A percentile compares a stretch with the other conserved stretches of the same genome.
Evolutionary conservation across 768 basidiomycete genomes (phyloP).

Genomic region (Hypholoma fasciculare): DNA sequence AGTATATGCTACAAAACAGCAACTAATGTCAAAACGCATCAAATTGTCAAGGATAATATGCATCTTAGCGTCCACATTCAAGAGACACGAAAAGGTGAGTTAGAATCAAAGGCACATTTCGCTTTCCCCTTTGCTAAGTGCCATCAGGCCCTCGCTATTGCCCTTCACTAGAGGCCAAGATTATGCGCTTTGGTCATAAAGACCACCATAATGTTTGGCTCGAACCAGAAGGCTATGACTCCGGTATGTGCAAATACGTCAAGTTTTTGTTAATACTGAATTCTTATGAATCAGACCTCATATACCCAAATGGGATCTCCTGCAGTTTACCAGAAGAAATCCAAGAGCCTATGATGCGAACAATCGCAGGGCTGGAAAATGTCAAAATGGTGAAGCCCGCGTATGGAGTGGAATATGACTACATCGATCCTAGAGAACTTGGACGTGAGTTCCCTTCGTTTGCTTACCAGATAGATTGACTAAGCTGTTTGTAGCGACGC

Average conservation of each 20-base stretch:
- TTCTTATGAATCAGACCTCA: constrained; percentile 51
- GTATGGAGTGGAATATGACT: constrained; percentile 93
- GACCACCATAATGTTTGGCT: constrained; percentile 78
- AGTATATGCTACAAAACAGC: constrained; percentile 69
- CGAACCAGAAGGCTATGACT: constrained; percentile 91
- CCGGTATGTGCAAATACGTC: constrained; percentile 44
- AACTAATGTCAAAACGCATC: constrained; percentile 74
- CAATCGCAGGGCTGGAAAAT: constrained; percentile 82
- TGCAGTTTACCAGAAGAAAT: constrained; percentile 86
- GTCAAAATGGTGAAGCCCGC: constrained; percentile 84
- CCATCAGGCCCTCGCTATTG: constrained; percentile 83
- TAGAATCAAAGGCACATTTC: neutral
- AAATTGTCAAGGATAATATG: constrained; percentile 72
- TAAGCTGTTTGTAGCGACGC: constrained; percentile 54
- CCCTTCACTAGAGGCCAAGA: constrained; percentile 87
- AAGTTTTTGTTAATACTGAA: too few species aligned
- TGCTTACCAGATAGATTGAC: neutral
- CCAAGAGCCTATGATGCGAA: constrained; percentile 81
- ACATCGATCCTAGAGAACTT: constrained; percentile 84
- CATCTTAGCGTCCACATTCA: constrained; percentile 84
- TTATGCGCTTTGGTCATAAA: constrained; percentile 76
- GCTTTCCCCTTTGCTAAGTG: neutral
- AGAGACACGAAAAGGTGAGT: constrained; percentile 79
- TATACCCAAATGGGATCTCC: constrained; percentile 91
- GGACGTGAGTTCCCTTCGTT: constrained; percentile 45